Evolutionary conservation across 2,329 filamentous ascomycete species (phyloP).

Genomic region (Xylariaceae sp.): DNA sequence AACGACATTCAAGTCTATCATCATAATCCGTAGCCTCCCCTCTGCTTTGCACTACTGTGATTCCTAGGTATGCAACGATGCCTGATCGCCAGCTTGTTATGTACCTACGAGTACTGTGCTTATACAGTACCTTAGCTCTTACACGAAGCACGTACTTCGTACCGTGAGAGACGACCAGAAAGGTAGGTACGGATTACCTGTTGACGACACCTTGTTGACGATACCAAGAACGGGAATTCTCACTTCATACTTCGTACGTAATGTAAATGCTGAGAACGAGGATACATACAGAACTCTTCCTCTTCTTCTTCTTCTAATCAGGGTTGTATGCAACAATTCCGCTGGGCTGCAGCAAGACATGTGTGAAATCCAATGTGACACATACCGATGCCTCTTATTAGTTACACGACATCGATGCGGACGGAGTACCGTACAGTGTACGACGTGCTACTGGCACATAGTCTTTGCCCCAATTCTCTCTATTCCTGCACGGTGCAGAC

Average conservation of each 20-base stretch:
- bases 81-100: conserved; percentile 11
- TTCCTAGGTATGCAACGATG: conserved; percentile 16
- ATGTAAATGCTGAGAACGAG: neutral
- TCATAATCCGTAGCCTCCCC: too few species aligned
- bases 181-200: neutral
- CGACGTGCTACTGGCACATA: too few species aligned
- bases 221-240: neutral
- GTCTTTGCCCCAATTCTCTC: too few species aligned
- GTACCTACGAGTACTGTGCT: neutral
- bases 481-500: too few species aligned
- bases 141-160: neutral
- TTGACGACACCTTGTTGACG: neutral
- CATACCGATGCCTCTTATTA: neutral
- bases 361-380: conserved; percentile 18
- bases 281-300: neutral
- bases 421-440: neutral
- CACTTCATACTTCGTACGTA: neutral
- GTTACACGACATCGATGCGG: neutral
- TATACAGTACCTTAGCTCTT: neutral
- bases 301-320: neutral
- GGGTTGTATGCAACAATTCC: conserved; percentile 12
- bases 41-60: neutral
- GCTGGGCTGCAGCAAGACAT: conserved; percentile 20
- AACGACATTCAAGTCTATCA: too few species aligned
- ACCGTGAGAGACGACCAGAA: neutral